A percentile compares a stretch with the other conserved stretches of the same genome.
Evolutionary conservation across 2,329 filamentous ascomycete species (phyloP).

Genomic region (Dendrostoma leiphaemia): DNA sequence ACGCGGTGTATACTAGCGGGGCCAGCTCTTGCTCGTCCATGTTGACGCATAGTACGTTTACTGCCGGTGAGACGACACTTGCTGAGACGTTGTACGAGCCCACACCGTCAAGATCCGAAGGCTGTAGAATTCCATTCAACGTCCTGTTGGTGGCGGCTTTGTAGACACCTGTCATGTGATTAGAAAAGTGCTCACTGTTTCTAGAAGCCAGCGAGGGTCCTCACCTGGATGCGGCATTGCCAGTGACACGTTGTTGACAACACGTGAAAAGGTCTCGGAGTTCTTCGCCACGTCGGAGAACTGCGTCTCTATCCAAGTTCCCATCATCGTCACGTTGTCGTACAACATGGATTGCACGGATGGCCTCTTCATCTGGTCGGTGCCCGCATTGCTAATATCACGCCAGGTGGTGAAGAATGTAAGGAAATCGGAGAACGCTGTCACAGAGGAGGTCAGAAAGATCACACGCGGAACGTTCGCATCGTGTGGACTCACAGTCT

Average conservation of each 20-base stretch:
- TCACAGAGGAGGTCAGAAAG: conserved; percentile 5
- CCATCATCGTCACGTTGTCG: conserved; percentile 70
- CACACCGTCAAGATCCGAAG: conserved; percentile 60
- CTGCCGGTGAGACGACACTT: conserved; percentile 65
- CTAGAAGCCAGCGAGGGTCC: not conserved
- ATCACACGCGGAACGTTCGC: not conserved
- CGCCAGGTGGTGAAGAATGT: conserved; percentile 60
- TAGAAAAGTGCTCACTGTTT: not conserved
- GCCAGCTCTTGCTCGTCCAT: conserved; percentile 56
- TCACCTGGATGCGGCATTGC: conserved; percentile 69
- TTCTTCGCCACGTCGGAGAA: conserved; percentile 50
- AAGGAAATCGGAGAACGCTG: conserved; percentile 66
- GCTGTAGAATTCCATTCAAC: conserved; percentile 68
- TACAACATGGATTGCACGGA: conserved; percentile 61
- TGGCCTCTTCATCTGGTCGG: conserved; percentile 49
- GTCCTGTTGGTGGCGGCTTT: conserved; percentile 56
- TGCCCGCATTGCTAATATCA: conserved; percentile 37
- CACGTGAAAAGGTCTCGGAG: conserved; percentile 48
- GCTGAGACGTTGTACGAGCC: conserved; percentile 68
- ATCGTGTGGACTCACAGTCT: conserved; percentile 38
- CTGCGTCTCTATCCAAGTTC: conserved; percentile 64
- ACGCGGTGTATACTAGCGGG: conserved; percentile 63
- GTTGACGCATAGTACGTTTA: conserved; percentile 74
- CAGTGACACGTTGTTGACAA: conserved; percentile 74
- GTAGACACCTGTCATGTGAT: conserved; percentile 49